Conservation (phyloP, 192 early-diverging fungal species). For the Entomortierella lignicola region DNA sequence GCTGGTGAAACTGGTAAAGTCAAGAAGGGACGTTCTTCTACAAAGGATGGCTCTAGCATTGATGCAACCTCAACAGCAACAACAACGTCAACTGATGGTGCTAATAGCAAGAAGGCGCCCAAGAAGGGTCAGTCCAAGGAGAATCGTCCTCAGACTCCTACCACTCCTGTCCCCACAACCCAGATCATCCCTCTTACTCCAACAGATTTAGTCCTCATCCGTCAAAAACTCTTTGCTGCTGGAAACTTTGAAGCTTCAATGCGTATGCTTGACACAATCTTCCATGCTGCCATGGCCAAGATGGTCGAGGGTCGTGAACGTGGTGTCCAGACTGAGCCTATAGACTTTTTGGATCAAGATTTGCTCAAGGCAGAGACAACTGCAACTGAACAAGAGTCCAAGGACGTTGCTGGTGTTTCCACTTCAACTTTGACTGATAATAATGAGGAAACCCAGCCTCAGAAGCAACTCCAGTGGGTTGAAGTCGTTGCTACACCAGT, state of each 20-base stretch:
- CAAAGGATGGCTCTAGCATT: too few species aligned
- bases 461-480: constrained; percentile 42
- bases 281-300: constrained; percentile 55
- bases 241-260: constrained; percentile 54
- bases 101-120: constrained; percentile 18
- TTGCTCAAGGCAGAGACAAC: background rate
- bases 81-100: background rate
- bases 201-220: constrained; percentile 39
- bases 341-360: constrained; percentile 11
- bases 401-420: constrained; percentile 5
- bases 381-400: background rate
- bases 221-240: constrained; percentile 53
- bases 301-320: constrained; percentile 53
- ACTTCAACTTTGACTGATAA: constrained; percentile 15
- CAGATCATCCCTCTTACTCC: constrained; percentile 49
- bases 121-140: constrained; percentile 43
- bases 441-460: constrained; percentile 2
- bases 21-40: constrained; percentile 9
- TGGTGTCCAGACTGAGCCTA: constrained; percentile 46
- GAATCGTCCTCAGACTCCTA: constrained; percentile 45
- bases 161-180: constrained; percentile 45
- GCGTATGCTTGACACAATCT: constrained; percentile 52
- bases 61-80: background rate
- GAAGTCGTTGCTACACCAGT: background rate
- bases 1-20: constrained; percentile 3